Evolutionary conservation across 164 flowering plant genomes (phyloP).

Genomic region (Nelumbo lutea): DNA sequence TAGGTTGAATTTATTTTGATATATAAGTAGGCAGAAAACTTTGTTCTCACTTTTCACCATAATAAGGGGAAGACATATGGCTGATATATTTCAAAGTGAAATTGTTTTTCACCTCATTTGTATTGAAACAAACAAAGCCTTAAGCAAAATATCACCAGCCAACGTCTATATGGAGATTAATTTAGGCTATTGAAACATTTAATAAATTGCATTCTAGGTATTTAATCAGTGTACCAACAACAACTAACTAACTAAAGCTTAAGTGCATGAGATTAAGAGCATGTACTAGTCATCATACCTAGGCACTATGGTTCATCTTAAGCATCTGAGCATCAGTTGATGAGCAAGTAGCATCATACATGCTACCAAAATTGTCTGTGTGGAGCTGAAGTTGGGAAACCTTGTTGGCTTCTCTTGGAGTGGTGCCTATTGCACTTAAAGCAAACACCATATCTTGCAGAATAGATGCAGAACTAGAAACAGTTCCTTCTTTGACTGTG

Average conservation of each 20-base stretch:
- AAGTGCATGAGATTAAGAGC: no score
- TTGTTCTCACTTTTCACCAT: no score
- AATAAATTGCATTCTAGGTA: background rate
- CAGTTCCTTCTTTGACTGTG: conserved; percentile 18
- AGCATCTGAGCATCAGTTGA: conserved; percentile 22
- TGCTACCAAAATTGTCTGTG: conserved; percentile 8
- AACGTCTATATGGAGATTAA: no score
- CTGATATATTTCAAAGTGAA: no score
- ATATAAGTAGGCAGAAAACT: no score
- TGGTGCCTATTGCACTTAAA: conserved; percentile 15
- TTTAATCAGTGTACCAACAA: background rate
- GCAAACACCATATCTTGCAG: conserved; percentile 27
- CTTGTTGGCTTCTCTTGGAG: background rate
- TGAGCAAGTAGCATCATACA: conserved; percentile 19
- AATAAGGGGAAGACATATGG: no score
- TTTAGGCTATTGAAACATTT: background rate
- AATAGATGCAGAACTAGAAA: conserved; percentile 23
- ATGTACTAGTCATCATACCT: conserved; percentile 27
- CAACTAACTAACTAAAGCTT: no score
- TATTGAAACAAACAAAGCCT: no score
- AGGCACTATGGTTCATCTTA: conserved; percentile 27
- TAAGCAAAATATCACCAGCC: no score
- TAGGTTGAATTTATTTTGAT: no score
- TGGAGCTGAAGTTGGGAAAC: conserved; percentile 10
- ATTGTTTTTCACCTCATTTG: no score